These are phyloP conservation scores for Vigna angularis DNA, from an alignment of 306 rosid species.

Conservation along the genomic window DNA sequence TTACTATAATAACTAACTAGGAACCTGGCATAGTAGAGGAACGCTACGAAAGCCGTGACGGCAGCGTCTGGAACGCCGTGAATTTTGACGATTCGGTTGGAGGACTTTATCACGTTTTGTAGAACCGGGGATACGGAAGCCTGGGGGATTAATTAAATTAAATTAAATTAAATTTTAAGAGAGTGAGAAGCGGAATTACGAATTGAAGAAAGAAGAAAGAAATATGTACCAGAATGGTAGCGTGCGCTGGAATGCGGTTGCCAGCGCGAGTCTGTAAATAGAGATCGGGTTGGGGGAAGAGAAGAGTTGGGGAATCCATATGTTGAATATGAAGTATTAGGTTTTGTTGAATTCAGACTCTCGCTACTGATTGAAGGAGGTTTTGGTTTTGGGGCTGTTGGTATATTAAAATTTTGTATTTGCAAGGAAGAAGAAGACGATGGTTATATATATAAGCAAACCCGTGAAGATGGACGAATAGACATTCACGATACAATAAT, in stretches of 20 bases:
- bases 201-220: neutral
- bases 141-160: slow-evolving; percentile 39
- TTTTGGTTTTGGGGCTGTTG: neutral
- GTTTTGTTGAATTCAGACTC: neutral
- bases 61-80: slow-evolving; percentile 82
- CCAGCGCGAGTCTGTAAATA: slow-evolving; percentile 63
- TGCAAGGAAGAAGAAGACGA: neutral
- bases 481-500: neutral
- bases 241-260: slow-evolving; percentile 65
- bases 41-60: slow-evolving; percentile 66
- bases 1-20: neutral
- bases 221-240: slow-evolving; percentile 62
- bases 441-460: neutral
- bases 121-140: slow-evolving; percentile 80
- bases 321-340: neutral
- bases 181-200: neutral
- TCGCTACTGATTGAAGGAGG: neutral
- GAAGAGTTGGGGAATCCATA: slow-evolving; percentile 18
- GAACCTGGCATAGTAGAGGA: slow-evolving; percentile 78
- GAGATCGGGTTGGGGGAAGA: slow-evolving; percentile 68
- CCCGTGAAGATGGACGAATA: neutral
- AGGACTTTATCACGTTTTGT: slow-evolving; percentile 60
- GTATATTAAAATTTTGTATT: neutral
- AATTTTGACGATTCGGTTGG: slow-evolving; percentile 59
- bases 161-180: neutral